Evolutionary conservation across 2,329 filamentous ascomycete species (phyloP).

Genomic region (Xylaria sp.): DNA sequence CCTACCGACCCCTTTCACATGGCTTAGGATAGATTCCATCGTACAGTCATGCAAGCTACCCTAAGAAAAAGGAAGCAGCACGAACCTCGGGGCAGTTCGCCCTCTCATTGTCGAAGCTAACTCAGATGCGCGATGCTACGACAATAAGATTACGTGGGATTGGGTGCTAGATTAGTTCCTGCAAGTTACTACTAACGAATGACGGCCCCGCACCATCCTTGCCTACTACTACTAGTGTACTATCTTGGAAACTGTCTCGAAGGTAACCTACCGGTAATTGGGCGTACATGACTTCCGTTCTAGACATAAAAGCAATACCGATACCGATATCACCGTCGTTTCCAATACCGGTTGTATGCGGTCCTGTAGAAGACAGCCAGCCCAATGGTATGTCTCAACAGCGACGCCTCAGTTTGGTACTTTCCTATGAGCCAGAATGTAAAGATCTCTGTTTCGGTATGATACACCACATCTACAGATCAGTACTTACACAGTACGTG

Average conservation of each 20-base stretch:
- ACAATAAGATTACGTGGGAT: conserved; percentile 27
- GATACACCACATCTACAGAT: neutral
- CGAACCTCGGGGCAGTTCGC: conserved; percentile 18
- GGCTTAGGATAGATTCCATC: neutral
- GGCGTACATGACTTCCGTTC: conserved; percentile 8
- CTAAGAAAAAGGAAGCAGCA: neutral
- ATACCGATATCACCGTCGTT: conserved; percentile 1
- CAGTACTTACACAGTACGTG: neutral
- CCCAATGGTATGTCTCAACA: neutral
- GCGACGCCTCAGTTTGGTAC: neutral
- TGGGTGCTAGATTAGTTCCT: conserved; percentile 12
- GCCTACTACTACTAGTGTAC: neutral
- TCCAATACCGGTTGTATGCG: neutral
- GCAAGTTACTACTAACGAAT: conserved; percentile 16
- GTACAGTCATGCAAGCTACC: neutral
- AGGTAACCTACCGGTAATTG: conserved; percentile 12
- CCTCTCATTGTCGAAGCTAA: conserved; percentile 17
- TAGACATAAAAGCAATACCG: neutral
- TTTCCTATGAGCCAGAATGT: neutral
- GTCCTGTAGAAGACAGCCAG: neutral
- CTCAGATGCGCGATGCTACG: conserved; percentile 20
- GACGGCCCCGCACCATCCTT: neutral
- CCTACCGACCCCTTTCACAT: neutral
- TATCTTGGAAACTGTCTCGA: neutral
- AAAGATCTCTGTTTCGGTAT: neutral